Conservation (phyloP, 2,329 filamentous ascomycete species). For the Ceratocystiopsis minuta region DNA sequence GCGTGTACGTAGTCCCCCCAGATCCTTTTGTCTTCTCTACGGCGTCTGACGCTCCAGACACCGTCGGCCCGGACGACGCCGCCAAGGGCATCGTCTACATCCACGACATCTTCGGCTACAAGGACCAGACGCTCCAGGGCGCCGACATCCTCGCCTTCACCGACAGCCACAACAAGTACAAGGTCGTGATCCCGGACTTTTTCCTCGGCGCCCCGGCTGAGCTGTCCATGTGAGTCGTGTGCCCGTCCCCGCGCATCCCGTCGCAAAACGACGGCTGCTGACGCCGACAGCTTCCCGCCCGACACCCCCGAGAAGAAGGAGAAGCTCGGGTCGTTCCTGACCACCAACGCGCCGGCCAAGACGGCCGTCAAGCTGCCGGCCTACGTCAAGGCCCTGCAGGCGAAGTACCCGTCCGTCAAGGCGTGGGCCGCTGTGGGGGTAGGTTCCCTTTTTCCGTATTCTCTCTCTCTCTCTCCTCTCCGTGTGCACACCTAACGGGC, state of each 20-base stretch:
- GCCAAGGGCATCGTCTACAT: conserved; percentile 43
- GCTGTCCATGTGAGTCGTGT: conserved; percentile 26
- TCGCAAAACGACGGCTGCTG: neutral
- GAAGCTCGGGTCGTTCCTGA: conserved; percentile 39
- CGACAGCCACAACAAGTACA: conserved; percentile 47
- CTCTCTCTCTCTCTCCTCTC: neutral
- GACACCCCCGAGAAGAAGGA: conserved; percentile 45
- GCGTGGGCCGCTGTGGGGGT: conserved; percentile 45
- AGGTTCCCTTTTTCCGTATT: conserved; percentile 12
- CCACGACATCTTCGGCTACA: conserved; percentile 55
- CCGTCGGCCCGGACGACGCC: conserved; percentile 27
- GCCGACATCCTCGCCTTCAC: conserved; percentile 45
- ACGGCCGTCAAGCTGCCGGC: conserved; percentile 32
- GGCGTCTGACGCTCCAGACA: conserved; percentile 16
- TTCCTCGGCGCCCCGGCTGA: conserved; percentile 55
- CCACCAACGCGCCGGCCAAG: conserved; percentile 27
- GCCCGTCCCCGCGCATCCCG: conserved; percentile 12
- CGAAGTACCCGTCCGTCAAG: conserved; percentile 34
- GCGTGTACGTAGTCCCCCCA: conserved; percentile 19
- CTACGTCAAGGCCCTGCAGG: conserved; percentile 34
- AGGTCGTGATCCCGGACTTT: conserved; percentile 82
- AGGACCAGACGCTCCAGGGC: conserved; percentile 50
- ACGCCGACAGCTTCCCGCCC: conserved; percentile 37
- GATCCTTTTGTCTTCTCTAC: neutral
- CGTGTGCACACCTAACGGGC: neutral